Evolutionary conservation across 2,329 filamentous ascomycete genomes (phyloP).

Genomic region (Myriosclerotinia scirpicola): DNA sequence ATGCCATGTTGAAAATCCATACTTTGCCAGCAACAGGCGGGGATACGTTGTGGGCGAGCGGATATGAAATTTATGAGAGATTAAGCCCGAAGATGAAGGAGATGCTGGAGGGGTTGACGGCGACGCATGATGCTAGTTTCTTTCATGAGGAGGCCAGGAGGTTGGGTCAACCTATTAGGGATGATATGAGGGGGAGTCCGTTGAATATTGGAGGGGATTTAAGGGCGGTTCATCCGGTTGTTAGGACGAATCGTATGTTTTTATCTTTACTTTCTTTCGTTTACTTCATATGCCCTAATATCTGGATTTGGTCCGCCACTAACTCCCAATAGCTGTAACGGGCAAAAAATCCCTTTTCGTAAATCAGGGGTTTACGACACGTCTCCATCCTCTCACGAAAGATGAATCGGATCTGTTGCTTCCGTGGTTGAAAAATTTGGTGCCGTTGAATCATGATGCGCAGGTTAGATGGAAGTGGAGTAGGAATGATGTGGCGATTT

Average conservation of each 20-base stretch:
- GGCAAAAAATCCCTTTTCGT: constrained; percentile 52
- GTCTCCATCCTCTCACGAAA: constrained; percentile 44
- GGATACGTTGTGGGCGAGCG: constrained; percentile 51
- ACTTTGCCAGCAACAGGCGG: constrained; percentile 50
- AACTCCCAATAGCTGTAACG: constrained; percentile 7
- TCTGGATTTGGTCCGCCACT: background rate
- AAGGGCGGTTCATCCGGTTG: constrained; percentile 46
- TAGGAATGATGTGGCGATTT: constrained; percentile 58
- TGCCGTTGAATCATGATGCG: constrained; percentile 56
- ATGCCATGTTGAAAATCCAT: constrained; percentile 53
- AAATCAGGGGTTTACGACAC: constrained; percentile 47
- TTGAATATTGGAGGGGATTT: constrained; percentile 32
- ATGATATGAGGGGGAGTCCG: constrained; percentile 49
- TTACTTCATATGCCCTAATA: background rate
- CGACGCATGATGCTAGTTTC: constrained; percentile 50
- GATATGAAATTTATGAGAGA: constrained; percentile 55
- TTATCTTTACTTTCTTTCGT: no score
- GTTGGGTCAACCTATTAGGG: constrained; percentile 44
- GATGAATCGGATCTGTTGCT: constrained; percentile 51
- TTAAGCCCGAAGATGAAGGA: constrained; percentile 50
- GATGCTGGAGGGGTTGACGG: constrained; percentile 51
- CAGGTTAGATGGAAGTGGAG: constrained; percentile 57
- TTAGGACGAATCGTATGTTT: constrained; percentile 55
- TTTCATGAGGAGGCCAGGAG: constrained; percentile 52
- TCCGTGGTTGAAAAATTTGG: constrained; percentile 44